Evolutionary conservation across 176 grass and related monocot genomes (phyloP), one percentile per base, ranked within the genome.

Genomic region (Eleusine coracana): DNA sequence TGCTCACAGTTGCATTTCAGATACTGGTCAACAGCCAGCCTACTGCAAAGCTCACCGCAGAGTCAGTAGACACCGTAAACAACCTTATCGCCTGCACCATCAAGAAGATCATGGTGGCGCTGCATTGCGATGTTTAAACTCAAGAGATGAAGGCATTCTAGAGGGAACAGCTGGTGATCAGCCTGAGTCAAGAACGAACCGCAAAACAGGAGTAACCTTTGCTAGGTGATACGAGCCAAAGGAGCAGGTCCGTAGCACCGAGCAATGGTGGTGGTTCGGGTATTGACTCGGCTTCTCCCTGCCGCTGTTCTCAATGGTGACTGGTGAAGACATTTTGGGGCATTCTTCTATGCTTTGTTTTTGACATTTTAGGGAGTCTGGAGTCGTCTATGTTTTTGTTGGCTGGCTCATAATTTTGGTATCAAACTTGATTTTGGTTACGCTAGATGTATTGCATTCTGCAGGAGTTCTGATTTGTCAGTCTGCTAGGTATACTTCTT

Each of bases 211-310:
- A 51, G 44, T 37, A 82, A 82, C 91, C 96, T 90, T 93, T 93
- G 96, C 93, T 98, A 71, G 75, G 91, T 91, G 91, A 74, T 88
- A 85, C 91, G 92, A 85, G 76, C 68, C 25, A 21, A 80, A 27
- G 58, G 59, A 12, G 70, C 72, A 75, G 69, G 75, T 85, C 74
- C 78, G 90, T 91, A 84, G 61, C 84, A 90, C 84, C 66, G 65
- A 93, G 96, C 96, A 95, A 95, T 92, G 96, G 92, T 90, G 91
- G 91, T 98, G 96, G 96, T 98, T 98, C 92, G 91, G 96, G 96
- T 88, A 98, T 98, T 98, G 96, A 98, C 92, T 98, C 68, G 63
- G 80, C 69, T 34, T 83, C 59, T 37, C 12, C 6, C 78, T 67
- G 75, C 65, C 23, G 3, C 12, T 86, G 54, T 81, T 91, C 71